These are phyloP conservation scores for Cryptosporidium canis DNA, from an alignment of 169 alveolate species.

Conservation along the genomic window DNA sequence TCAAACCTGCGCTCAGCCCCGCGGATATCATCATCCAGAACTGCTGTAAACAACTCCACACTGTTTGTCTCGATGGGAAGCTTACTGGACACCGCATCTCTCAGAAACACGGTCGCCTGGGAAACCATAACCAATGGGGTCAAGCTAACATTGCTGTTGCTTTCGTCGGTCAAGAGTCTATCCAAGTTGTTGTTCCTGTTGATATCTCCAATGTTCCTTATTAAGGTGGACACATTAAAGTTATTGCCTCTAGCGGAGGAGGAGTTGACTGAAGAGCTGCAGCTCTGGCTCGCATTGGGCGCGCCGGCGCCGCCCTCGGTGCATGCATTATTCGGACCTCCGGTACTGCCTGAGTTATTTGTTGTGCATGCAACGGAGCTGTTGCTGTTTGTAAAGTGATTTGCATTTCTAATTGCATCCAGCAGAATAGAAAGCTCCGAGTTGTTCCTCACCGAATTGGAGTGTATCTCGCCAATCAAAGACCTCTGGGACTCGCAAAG, in stretches of 20 bases:
- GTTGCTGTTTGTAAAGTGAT: background rate
- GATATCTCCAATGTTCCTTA: slow-evolving; percentile 51
- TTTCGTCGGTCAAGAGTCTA: background rate
- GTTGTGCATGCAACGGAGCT: background rate
- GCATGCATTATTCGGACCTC: background rate
- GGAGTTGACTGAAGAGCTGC: background rate
- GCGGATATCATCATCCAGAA: background rate
- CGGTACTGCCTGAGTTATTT: background rate
- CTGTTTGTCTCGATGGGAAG: slow-evolving; percentile 7
- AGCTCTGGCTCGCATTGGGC: background rate
- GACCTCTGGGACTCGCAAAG: slow-evolving; percentile 46
- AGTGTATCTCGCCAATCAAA: slow-evolving; percentile 42
- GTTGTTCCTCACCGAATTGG: slow-evolving; percentile 40
- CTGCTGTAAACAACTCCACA: background rate
- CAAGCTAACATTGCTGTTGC: slow-evolving; percentile 1
- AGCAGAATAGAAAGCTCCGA: background rate
- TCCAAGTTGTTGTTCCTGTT: slow-evolving; percentile 5
- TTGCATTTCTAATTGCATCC: slow-evolving; percentile 31
- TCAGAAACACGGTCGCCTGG: slow-evolving; percentile 8
- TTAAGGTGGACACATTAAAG: slow-evolving; percentile 28
- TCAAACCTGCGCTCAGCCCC: background rate
- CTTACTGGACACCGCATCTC: slow-evolving; percentile 12
- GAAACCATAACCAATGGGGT: slow-evolving; percentile 33
- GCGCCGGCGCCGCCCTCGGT: background rate
- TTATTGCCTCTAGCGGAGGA: slow-evolving; percentile 1